Base-by-base conservation (phyloP, 2,329 filamentous ascomycete species). In the Phyllosticta ampelicida region DNA sequence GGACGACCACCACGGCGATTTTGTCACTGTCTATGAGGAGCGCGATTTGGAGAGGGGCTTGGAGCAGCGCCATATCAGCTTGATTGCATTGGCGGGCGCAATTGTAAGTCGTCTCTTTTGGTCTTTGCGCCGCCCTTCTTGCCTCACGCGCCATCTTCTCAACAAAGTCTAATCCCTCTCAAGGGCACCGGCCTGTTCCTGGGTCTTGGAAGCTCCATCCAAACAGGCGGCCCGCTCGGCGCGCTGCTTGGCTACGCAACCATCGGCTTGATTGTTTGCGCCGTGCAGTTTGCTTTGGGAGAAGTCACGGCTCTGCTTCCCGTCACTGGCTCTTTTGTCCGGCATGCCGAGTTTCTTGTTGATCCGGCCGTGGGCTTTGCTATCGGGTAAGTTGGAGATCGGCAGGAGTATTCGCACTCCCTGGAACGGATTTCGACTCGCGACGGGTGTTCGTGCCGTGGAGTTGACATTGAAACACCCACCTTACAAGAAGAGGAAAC, bases 1-100 rank as follows among this genome's bases (percentile, higher is more conserved):
- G 13, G n/a, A 16, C 13, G 52, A 77, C 54, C 53, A 81, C 19
- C 81, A 79, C 64, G 79, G 79, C 52, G 74, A 80, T 62, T 64
- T 78, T 29, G 68, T 76, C 55, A 74, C 73, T 9, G 77, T 77
- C 10, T 77, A 79, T 63, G 69, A 78, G 62, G 77, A 75, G 66
- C 76, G 77, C 48, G 79, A 80, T 64, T 77, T 80, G 51, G 65
- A 71, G 62, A 68, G 78, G 72, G 77, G 76, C 11, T 66, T 78
- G 18, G 66, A 71, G n/a, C 74, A 77, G 59, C 71, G 78, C 61
- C 79, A 81, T 62, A 77, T 81, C 55, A 72, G 80, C 60, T 73
- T 75, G 62, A 84, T 84, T 64, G 81, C 81, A 19, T 73, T 84
- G 8, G 81, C 80, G 58, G 80, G 81, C 60, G 80, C 80, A 9